Evolutionary conservation across 2,329 filamentous ascomycete genomes (phyloP).

Genomic region (Aspergillus chevalieri): DNA sequence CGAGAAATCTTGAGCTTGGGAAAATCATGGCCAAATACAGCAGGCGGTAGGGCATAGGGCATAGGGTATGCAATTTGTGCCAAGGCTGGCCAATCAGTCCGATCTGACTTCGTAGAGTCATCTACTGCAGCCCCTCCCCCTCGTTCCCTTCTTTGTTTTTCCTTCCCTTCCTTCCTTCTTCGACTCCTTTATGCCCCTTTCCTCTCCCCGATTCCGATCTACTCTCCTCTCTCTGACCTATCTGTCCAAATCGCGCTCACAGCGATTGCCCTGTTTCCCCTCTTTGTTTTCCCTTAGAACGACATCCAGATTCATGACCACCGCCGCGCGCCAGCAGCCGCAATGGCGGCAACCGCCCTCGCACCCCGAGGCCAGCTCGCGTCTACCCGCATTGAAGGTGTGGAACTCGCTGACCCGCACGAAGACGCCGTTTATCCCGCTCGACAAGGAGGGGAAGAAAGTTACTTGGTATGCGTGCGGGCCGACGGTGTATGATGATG

Average conservation of each 20-base stretch:
- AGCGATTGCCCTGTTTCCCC: constrained; percentile 8
- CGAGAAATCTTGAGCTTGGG: constrained; percentile 1
- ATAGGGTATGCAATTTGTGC: constrained; percentile 17
- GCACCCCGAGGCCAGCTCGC: constrained; percentile 23
- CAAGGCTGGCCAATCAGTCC: constrained; percentile 1
- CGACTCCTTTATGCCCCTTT: constrained; percentile 12
- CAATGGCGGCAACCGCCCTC: constrained; percentile 38
- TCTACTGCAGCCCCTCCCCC: constrained; percentile 6
- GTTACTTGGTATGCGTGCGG: constrained; percentile 87
- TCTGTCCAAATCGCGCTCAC: constrained; percentile 4
- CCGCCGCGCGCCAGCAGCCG: constrained; percentile 34
- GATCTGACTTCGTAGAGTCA: constrained; percentile 11
- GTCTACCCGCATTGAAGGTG: constrained; percentile 58
- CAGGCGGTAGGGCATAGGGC: constrained; percentile 7
- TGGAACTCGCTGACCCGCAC: constrained; percentile 74
- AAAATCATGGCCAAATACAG: too few species aligned
- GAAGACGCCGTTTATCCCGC: constrained; percentile 68
- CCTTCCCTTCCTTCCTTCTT: neutral
- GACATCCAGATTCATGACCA: constrained; percentile 21
- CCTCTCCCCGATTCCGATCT: constrained; percentile 11
- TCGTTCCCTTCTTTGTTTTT: constrained; percentile 1
- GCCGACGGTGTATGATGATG: constrained; percentile 77
- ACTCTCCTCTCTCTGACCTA: constrained; percentile 12
- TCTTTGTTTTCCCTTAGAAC: constrained; percentile 13
- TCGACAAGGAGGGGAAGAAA: constrained; percentile 60